Base-by-base conservation (phyloP, 2,329 filamentous ascomycete species). In the Hypoxylon sp. region DNA sequence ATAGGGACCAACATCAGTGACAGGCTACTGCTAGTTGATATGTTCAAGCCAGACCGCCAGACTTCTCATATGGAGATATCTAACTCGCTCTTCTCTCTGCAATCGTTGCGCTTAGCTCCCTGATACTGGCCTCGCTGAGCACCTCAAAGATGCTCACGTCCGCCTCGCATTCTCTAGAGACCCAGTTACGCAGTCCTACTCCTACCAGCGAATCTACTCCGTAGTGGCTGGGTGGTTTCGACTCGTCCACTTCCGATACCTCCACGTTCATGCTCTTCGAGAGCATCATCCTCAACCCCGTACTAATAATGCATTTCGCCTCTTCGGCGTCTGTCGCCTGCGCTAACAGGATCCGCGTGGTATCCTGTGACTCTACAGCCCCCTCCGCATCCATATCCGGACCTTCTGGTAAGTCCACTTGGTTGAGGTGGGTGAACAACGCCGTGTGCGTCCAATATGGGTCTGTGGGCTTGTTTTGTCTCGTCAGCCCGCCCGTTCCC, bases 381-480 rank as follows among this genome's bases (percentile, higher is more conserved):
- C 62, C 47, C 13, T 30, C 59, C 7, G 43, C 30, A 13, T 13
- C 4, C 17, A 71, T 58, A 3, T 55, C 65, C n/a, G 52, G 46
- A 10, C 70, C 56, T 8, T 64, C 55, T 3, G 67, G 79, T 65
- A 82, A 74, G 68, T 86, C 84, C 3, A 86, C 74, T 22, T 80
- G 71, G 61, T 82, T 82, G 46, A 87, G 78, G 55, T 80, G 78
- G 1, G 78, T 74, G 60, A 84, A 86, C 37, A 85, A 74, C 0
- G 82, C 79, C 0, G 82, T 82, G 5, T 78, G 79, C 8, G 81
- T 78, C 84, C 84, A 87, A 72, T 85, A 87, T 0, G 84, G 83
- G 62, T 86, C 84, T 0, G 79, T 76, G 0, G 82, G 80, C 55
- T 80, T 75, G 70, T 85, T 86, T 67, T 87, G 85, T 4, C 73